Evolutionary conservation across 2,329 filamentous ascomycete genomes (phyloP).

Genomic region (Talaromyces sp.): DNA sequence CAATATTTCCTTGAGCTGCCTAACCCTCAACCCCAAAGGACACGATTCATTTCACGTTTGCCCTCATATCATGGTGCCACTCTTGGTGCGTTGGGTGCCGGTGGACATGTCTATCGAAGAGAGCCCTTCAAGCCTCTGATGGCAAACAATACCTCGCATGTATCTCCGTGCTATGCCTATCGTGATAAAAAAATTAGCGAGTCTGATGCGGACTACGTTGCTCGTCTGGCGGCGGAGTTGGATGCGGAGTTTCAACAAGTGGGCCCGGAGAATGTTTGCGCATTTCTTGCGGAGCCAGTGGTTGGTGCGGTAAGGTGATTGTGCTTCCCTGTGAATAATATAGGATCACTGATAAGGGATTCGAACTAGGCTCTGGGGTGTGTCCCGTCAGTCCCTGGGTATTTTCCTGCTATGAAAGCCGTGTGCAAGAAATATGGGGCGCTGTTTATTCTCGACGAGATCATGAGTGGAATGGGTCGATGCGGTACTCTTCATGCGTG

Average conservation of each 20-base stretch:
- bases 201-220: conserved; percentile 62
- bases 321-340: neutral
- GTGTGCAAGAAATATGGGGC: conserved; percentile 73
- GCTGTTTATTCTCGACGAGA: conserved; percentile 77
- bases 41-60: conserved; percentile 65
- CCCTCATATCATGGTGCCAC: conserved; percentile 73
- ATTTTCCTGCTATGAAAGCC: conserved; percentile 67
- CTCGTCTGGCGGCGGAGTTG: conserved; percentile 64
- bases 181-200: conserved; percentile 58
- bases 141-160: conserved; percentile 58
- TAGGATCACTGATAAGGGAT: neutral
- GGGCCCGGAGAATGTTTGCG: conserved; percentile 68
- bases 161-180: conserved; percentile 70
- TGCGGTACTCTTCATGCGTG: conserved; percentile 62
- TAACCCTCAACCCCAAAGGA: conserved; percentile 56
- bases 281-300: conserved; percentile 73
- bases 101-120: conserved; percentile 64
- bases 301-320: conserved; percentile 64
- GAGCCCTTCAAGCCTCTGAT: conserved; percentile 65
- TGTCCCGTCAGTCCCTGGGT: conserved; percentile 66
- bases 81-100: conserved; percentile 65
- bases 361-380: conserved; percentile 64
- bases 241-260: conserved; percentile 67
- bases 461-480: conserved; percentile 68
- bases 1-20: conserved; percentile 67